Evolutionary conservation across 306 rosid species (phyloP), one percentile per base, ranked within the genome.

Genomic region (Leucaena leucocephala): DNA sequence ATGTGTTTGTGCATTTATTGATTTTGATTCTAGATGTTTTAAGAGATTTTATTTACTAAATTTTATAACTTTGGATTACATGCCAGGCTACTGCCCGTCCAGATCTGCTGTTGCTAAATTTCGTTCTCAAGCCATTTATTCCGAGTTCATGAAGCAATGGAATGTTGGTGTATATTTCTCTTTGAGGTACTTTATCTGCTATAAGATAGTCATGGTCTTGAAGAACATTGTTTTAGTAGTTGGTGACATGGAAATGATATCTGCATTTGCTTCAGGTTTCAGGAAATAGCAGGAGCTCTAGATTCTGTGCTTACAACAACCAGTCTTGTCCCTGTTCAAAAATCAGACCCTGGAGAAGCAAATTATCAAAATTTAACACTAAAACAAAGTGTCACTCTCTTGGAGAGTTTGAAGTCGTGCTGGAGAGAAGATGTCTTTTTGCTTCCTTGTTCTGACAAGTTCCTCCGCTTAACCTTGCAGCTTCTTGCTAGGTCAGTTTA

Each of bases 111-210:
- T 96, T 80, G 82, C 92, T 74, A 93, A 93, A 88, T 93, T 93
- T 88, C 98, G 96, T 82, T 90, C 94, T 19, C 91, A 92, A 84
- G 85, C 93, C 61, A 77, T 88, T 27, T 96, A 93, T 78, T 76
- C 72, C 2, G 99, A 96, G 81, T 96, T 93, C 89, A 90, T 96
- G 96, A 96, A 90, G 91, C 98, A 93, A 87, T 96, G 99, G 99
- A 96, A 91, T 80, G 75, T 90, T 16, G 98, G 98, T 79, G 99
- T 89, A 61, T 96, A 96, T 86, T 93, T 93, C 88, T 96, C 97
- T 78, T 79, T 96, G 83, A 96, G 99, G 99, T 96, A 84, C 74
- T 76, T 48, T n/a, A 81, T 64, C 82, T 83, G 71, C 52, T 80
- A 61, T 55, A 75, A 71, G 22, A 75, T 82, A 70, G 70, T 78